Conservation (phyloP, 2,329 filamentous ascomycete species). For the Cordyceps militaris region DNA sequence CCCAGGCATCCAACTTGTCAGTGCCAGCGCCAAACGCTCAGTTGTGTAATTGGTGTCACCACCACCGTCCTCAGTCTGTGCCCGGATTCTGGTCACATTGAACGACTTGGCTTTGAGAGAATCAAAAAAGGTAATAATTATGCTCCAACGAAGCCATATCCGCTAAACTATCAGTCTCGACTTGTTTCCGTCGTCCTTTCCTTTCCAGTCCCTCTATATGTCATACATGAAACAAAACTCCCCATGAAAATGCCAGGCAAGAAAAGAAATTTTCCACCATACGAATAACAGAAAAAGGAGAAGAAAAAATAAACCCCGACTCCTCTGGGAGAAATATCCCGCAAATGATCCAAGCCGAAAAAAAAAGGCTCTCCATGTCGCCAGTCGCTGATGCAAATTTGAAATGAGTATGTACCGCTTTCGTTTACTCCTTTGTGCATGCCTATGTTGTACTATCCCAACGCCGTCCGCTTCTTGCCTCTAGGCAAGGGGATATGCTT, state of each 20-base stretch:
- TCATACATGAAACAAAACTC: background rate
- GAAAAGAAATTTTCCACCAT: conserved; percentile 1
- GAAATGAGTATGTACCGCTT: background rate
- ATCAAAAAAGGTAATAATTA: background rate
- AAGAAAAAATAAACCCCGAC: background rate
- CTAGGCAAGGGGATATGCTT: background rate
- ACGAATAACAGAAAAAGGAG: background rate
- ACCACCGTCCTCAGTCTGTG: too few species aligned
- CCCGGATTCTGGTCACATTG: too few species aligned
- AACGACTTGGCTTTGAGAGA: too few species aligned
- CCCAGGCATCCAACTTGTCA: too few species aligned
- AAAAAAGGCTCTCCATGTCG: background rate
- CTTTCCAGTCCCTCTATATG: background rate
- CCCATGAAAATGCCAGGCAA: conserved; percentile 2
- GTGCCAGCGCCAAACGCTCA: too few species aligned
- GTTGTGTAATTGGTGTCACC: background rate
- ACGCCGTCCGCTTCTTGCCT: background rate
- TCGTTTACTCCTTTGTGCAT: background rate
- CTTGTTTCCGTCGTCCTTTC: background rate
- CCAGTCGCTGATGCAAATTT: conserved; percentile 1
- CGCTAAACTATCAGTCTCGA: conserved; percentile 6
- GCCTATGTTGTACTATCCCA: background rate
- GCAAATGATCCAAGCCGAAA: background rate
- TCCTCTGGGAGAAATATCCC: background rate
- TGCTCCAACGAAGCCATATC: background rate